A percentile compares a stretch with the other conserved stretches of the same genome.
Evolutionary conservation across 2,329 filamentous ascomycete species (phyloP).

Genomic region (Fusarium pseudoanthophilum): DNA sequence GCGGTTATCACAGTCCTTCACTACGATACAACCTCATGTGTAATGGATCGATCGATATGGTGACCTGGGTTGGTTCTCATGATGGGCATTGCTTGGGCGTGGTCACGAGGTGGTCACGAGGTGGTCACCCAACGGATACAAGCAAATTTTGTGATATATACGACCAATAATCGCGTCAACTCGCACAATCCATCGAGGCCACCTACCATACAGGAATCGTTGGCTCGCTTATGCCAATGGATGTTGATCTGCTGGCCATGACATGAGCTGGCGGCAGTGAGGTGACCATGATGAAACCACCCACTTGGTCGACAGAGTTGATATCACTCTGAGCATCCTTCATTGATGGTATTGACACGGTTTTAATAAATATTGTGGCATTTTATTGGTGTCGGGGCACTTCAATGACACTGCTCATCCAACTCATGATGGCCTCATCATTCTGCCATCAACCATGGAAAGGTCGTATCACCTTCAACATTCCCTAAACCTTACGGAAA

Average conservation of each 20-base stretch:
- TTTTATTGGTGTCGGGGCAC: neutral
- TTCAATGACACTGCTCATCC: neutral
- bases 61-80: neutral
- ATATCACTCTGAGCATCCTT: neutral
- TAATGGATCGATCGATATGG: neutral
- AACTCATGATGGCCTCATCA: conserved; percentile 12
- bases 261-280: neutral
- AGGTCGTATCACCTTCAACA: neutral
- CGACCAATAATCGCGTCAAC: neutral
- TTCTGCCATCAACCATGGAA: neutral
- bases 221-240: neutral
- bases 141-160: neutral
- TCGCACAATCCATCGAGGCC: neutral
- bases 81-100: neutral
- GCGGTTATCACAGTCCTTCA: neutral
- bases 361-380: neutral
- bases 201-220: neutral
- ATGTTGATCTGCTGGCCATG: neutral
- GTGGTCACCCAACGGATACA: neutral
- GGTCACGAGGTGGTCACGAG: neutral
- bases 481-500: neutral
- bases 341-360: too few relatives aligned
- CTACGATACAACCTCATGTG: neutral
- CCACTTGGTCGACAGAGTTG: neutral
- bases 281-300: conserved; percentile 13